These are phyloP conservation scores for Globisporangium splendens DNA, from an alignment of 352 stramenopile species.

Conservation along the genomic window DNA sequence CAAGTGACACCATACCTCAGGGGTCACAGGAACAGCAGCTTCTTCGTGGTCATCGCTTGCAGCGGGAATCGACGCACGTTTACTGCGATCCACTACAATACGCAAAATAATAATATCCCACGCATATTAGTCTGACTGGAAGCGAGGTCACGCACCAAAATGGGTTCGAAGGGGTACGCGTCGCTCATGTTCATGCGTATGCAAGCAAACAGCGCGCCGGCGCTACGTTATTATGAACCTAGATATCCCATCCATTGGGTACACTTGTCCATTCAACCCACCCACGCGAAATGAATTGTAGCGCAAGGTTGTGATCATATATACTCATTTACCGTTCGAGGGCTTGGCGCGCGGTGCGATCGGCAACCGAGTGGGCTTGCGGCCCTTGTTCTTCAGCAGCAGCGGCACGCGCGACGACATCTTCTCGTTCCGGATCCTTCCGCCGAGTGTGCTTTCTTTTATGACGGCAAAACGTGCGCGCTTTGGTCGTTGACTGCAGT, in stretches of 20 bases:
- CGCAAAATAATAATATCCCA: not conserved
- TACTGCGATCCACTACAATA: constrained; percentile 13
- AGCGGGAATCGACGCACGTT: constrained; percentile 3
- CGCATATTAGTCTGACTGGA: not conserved
- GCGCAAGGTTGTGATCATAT: not conserved
- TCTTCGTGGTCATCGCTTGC: constrained; percentile 4
- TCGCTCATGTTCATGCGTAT: not conserved
- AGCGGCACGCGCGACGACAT: constrained; percentile 66
- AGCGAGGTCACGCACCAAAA: not conserved
- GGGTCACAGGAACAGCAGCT: constrained; percentile 7
- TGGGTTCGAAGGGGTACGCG: too few relatives aligned
- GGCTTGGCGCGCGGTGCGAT: constrained; percentile 64
- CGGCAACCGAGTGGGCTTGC: constrained; percentile 65
- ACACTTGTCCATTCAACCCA: too few relatives aligned
- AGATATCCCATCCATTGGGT: not conserved
- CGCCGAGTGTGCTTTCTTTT: too few relatives aligned
- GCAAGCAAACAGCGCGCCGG: not conserved
- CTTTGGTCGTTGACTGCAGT: not conserved
- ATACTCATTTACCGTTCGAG: constrained; percentile 43
- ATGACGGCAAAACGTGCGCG: not conserved
- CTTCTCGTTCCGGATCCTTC: not conserved
- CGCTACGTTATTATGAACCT: not conserved
- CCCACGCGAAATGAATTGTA: too few relatives aligned
- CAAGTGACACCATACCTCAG: too few relatives aligned
- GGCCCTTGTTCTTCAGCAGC: constrained; percentile 64